These are phyloP conservation scores for Penicillium bialowiezense DNA, from an alignment of 495 filamentous ascomycete species.

Conservation along the genomic window DNA sequence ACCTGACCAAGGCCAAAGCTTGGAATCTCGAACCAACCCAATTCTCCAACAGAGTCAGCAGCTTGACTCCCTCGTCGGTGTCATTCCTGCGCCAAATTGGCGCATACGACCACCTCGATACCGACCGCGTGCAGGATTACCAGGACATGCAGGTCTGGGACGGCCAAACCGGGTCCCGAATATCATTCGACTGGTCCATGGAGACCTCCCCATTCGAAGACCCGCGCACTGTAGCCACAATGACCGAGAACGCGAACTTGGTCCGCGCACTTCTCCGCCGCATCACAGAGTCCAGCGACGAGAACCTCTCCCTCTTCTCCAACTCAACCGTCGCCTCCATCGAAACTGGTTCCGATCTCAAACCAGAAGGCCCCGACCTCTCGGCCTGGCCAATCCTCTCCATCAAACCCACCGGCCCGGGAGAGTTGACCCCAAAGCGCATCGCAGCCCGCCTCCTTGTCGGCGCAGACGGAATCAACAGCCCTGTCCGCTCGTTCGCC, in stretches of 20 bases:
- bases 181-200: slow-evolving; percentile 78
- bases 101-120: slow-evolving; percentile 76
- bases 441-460: slow-evolving; percentile 82
- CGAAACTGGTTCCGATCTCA: slow-evolving; percentile 60
- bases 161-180: slow-evolving; percentile 78
- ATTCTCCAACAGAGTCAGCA: slow-evolving; percentile 93
- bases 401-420: slow-evolving; percentile 44
- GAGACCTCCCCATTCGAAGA: slow-evolving; percentile 48
- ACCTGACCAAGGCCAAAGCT: slow-evolving; percentile 61
- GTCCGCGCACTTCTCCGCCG: slow-evolving; percentile 70
- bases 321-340: slow-evolving; percentile 75
- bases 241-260: slow-evolving; percentile 93
- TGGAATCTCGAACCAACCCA: slow-evolving; percentile 63
- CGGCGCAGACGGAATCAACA: slow-evolving; percentile 92
- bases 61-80: slow-evolving; percentile 81
- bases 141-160: slow-evolving; percentile 97
- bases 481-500: slow-evolving; percentile 86
- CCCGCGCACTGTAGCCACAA: slow-evolving; percentile 75
- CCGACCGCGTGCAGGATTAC: slow-evolving; percentile 75
- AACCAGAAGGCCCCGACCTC: slow-evolving; percentile 65
- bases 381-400: slow-evolving; percentile 83
- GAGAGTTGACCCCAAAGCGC: slow-evolving; percentile 35
- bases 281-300: slow-evolving; percentile 63
- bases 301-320: slow-evolving; percentile 64
- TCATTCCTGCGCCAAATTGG: slow-evolving; percentile 72